Evolutionary conservation across 2,329 filamentous ascomycete genomes (phyloP), one percentile per base, ranked within the genome.

Genomic region (Colletotrichum phormii): DNA sequence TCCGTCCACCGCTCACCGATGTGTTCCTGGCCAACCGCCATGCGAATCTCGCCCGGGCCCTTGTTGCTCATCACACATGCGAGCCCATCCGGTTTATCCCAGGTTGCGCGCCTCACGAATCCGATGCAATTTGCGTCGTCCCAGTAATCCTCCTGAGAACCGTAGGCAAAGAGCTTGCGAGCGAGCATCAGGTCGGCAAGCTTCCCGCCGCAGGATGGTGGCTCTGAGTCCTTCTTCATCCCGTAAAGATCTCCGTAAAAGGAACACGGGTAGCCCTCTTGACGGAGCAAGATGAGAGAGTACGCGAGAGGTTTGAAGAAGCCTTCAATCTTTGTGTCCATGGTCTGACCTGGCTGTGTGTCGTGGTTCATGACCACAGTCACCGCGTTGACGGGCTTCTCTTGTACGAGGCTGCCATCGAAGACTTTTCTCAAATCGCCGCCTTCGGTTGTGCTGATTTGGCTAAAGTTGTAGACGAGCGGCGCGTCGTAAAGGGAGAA

Each of bases 221-320:
- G 83, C 59, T 85, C 82, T 33, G 86, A 82, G 66, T 82, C 77
- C 66, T 81, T 79, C 60, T 84, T 82, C 71, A 90, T 89, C 29
- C 91, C 91, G 80, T 92, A 93, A 1, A 93, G 80, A 77, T 94
- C 92, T 42, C 92, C 92, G 80, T 92, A 94, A 80, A 93, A 94
- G 35, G 92, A 82, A 76, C 90, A 93, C 0, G 92, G 92, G 71
- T 90, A 89, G 22, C 91, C 91, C 31, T 88, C 83, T 53, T 84
- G 78, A 22, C 91, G 87, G 31, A 94, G 88, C 2, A 95, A 87
- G 70, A 94, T 93, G 55, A 94, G 85, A 0, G 91, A 84, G 80
- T 94, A 94, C 24, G 92, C 93, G n/a, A 94, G 84, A 0, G 91
- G 87, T 79, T 93, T 93, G 84, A 94, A 93, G 82, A 89, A 91